Conservation (phyloP, 495 filamentous ascomycete genomes). For the Apodospora peruviana region DNA sequence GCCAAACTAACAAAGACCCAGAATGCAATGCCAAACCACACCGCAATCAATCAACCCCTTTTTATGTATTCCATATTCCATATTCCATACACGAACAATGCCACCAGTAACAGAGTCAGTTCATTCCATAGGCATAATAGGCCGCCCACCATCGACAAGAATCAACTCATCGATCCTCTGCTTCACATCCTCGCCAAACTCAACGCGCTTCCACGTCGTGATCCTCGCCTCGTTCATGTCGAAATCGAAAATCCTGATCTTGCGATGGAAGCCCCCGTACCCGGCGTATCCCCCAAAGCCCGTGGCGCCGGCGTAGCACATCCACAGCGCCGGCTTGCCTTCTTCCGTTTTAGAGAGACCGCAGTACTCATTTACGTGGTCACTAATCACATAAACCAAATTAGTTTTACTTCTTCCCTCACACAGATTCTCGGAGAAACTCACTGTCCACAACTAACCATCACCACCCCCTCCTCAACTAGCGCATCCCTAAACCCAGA, state of each 20-base stretch:
- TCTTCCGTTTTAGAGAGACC: slow-evolving; percentile 53
- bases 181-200: slow-evolving; percentile 67
- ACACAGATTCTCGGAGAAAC: slow-evolving; percentile 25
- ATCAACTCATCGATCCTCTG: slow-evolving; percentile 76
- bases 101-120: too few species aligned
- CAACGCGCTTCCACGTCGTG: slow-evolving; percentile 85
- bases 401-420: slow-evolving; percentile 9
- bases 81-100: too few species aligned
- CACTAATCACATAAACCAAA: slow-evolving; percentile 45
- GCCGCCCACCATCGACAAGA: slow-evolving; percentile 74
- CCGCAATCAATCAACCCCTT: too few species aligned
- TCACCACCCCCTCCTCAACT: slow-evolving; percentile 72
- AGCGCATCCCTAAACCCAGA: slow-evolving; percentile 82
- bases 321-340: slow-evolving; percentile 77
- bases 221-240: slow-evolving; percentile 84
- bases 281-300: slow-evolving; percentile 95
- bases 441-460: slow-evolving; percentile 88
- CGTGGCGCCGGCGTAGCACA: slow-evolving; percentile 89
- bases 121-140: slow-evolving; percentile 38
- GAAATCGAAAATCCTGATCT: slow-evolving; percentile 84
- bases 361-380: slow-evolving; percentile 97
- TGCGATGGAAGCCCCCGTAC: slow-evolving; percentile 76
- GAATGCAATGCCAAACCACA: too few species aligned
- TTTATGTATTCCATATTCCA: too few species aligned
- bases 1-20: too few species aligned